A percentile compares a stretch with the other conserved stretches of the same genome.
Conservation (phyloP, 495 filamentous ascomycete species). For the Aspergillus avenaceus region DNA sequence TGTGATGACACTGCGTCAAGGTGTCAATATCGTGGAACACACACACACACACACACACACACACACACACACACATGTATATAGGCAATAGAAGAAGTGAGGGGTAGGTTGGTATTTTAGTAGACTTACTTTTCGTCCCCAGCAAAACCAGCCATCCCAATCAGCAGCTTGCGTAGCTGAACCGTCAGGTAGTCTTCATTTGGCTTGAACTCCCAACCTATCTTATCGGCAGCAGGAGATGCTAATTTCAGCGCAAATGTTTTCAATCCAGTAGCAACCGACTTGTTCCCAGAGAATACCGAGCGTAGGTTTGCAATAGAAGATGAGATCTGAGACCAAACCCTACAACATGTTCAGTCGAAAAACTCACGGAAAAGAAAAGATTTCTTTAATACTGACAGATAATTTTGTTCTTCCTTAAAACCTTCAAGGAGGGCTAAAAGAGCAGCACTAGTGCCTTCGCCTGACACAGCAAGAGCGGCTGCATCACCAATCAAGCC, state of each 20-base stretch:
- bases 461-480: slow-evolving; percentile 81
- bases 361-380: too few relatives aligned
- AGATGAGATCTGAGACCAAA: slow-evolving; percentile 79
- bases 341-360: too few relatives aligned
- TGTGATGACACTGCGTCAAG: slow-evolving; percentile 48
- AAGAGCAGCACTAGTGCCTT: slow-evolving; percentile 73
- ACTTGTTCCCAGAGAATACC: slow-evolving; percentile 57
- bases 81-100: too few relatives aligned
- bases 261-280: slow-evolving; percentile 61
- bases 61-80: too few relatives aligned
- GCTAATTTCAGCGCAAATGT: slow-evolving; percentile 70
- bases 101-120: too few relatives aligned
- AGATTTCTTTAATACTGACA: slow-evolving; percentile 43
- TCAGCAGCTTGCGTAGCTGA: slow-evolving; percentile 75
- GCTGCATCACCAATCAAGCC: slow-evolving; percentile 87
- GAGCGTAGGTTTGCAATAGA: slow-evolving; percentile 63
- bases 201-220: slow-evolving; percentile 78
- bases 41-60: neutral
- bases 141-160: slow-evolving; percentile 66
- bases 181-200: slow-evolving; percentile 77
- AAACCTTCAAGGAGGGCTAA: slow-evolving; percentile 78
- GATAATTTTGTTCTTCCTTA: slow-evolving; percentile 72
- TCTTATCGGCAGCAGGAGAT: slow-evolving; percentile 62
- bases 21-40: slow-evolving; percentile 16
- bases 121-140: slow-evolving; percentile 65